Evolutionary conservation across 108 stramenopile species (phyloP), one percentile per base, ranked within the genome.

Genomic region (Cyclotella cryptica): DNA sequence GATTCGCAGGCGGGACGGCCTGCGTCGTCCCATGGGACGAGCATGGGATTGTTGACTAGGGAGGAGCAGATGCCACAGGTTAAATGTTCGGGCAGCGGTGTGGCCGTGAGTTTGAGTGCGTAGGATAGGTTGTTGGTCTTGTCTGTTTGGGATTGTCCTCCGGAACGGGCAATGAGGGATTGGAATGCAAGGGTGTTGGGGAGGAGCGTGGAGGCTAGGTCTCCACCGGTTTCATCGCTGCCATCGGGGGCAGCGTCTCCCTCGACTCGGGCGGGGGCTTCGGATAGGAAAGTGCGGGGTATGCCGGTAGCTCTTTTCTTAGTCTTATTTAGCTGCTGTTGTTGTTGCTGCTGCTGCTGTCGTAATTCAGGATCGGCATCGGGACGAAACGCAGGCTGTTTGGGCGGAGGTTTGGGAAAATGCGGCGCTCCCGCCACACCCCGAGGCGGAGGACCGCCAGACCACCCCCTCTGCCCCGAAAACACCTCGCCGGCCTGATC

Each of bases 281-380:
- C 81, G 35, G 88, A 85, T 17, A 91, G 74, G 69, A 95, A 95
- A 6, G 94, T 95, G 29, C 94, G 71, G 0, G 94, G 94, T 42
- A 95, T 95, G 29, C 94, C 94, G 19, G 92, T 92, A 22, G 90
- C 81, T 19, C 91, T 87, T 64, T 92, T 92, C 17, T 78, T 82
- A 26, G 89, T 82, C 71, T 77, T 64, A 12, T 61, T 49, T 54
- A 84, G 72, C 64, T 89, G 84, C 6, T 14, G 40, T 8, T 41
- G 63, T 26, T 39, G 66, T 55, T 59, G 66, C 21, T 42, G 66
- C 13, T 91, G 89, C 82, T 92, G 93, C 58, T 88, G 85, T 15
- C 93, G 72, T 15, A 92, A 51, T 65, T 95, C 93, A 0, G 93
- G 93, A 79, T 95, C 93, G 35, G 93, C 93, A 72, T 95, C 91